Evolutionary conservation across 192 early-diverging fungal species (phyloP).

Genomic region (Coemansia sp.): DNA sequence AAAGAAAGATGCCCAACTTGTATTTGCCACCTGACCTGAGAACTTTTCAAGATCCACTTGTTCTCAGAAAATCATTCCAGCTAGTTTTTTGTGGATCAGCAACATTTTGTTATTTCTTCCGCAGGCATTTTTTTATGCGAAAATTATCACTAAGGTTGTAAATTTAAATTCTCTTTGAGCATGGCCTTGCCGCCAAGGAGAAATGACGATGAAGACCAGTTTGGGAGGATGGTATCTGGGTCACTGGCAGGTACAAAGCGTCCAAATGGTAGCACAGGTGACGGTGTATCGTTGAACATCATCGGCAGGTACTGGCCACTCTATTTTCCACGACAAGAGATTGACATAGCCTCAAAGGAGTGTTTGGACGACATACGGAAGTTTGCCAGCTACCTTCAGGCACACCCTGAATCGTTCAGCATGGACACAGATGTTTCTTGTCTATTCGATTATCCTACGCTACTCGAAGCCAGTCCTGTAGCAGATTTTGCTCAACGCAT

Average conservation of each 20-base stretch:
- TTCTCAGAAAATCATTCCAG: too few relatives aligned
- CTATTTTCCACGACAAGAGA: conserved; percentile 43
- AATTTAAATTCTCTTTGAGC: too few relatives aligned
- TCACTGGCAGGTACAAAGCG: conserved; percentile 22
- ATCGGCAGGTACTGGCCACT: conserved; percentile 49
- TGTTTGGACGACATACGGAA: conserved; percentile 24
- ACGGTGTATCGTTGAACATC: conserved; percentile 12
- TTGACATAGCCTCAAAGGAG: conserved; percentile 15
- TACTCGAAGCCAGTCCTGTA: conserved; percentile 23
- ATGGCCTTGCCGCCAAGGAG: too few relatives aligned
- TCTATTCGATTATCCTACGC: conserved; percentile 33
- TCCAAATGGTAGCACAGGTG: conserved; percentile 7
- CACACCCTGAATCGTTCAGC: conserved; percentile 38
- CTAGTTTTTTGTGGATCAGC: too few relatives aligned
- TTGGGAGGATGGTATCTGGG: not conserved
- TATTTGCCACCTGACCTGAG: too few relatives aligned
- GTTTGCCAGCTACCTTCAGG: conserved; percentile 34
- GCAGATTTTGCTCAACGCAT: conserved; percentile 37
- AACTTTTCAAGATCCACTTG: too few relatives aligned
- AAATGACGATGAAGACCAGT: too few relatives aligned
- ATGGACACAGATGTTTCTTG: conserved; percentile 44
- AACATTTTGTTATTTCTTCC: too few relatives aligned
- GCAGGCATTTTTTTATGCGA: too few relatives aligned
- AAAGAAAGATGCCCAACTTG: too few relatives aligned
- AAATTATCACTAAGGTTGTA: too few relatives aligned